A percentile compares a stretch with the other conserved stretches of the same genome.
phyloP scores from a whole-genome alignment of 164 flowering plant genomes.

The Magnolia changhungtana region DNA sequence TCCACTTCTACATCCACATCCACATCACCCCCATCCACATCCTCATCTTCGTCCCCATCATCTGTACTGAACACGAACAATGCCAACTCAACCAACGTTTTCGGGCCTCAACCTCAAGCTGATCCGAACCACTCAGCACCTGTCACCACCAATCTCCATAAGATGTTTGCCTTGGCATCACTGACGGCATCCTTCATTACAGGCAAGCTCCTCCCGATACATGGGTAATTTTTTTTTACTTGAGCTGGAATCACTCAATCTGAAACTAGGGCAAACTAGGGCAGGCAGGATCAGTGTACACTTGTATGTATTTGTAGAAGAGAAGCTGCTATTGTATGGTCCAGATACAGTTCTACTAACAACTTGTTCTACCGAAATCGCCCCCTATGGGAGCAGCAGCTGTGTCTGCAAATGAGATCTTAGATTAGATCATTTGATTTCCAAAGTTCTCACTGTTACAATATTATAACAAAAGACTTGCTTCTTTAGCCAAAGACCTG shows the following conservation, averaged over 20 bases:
- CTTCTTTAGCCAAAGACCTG: too few relatives aligned
- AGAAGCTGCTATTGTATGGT: background rate
- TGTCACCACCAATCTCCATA: slow-evolving; percentile 24
- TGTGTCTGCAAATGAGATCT: background rate
- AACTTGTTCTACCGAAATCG: background rate
- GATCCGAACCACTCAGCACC: slow-evolving; percentile 31
- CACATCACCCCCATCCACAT: slow-evolving; percentile 2
- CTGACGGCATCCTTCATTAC: slow-evolving; percentile 23
- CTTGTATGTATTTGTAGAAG: slow-evolving; percentile 1
- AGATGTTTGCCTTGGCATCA: slow-evolving; percentile 20
- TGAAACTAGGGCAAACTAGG: background rate
- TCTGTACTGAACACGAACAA: slow-evolving; percentile 44
- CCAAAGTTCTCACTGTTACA: too few relatives aligned
- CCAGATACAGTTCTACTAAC: background rate
- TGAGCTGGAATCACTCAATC: background rate
- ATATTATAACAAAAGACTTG: too few relatives aligned
- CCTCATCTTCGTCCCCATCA: slow-evolving; percentile 23
- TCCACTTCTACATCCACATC: slow-evolving; percentile 26
- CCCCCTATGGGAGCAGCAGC: background rate
- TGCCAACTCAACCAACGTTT: slow-evolving; percentile 26
- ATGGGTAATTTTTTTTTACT: background rate
- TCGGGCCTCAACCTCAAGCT: slow-evolving; percentile 46
- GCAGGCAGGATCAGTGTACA: slow-evolving; percentile 3
- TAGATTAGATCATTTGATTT: background rate
- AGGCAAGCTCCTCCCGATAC: background rate